Conservation (phyloP, 352 stramenopile genomes). For the Globisporangium cystogenes region DNA sequence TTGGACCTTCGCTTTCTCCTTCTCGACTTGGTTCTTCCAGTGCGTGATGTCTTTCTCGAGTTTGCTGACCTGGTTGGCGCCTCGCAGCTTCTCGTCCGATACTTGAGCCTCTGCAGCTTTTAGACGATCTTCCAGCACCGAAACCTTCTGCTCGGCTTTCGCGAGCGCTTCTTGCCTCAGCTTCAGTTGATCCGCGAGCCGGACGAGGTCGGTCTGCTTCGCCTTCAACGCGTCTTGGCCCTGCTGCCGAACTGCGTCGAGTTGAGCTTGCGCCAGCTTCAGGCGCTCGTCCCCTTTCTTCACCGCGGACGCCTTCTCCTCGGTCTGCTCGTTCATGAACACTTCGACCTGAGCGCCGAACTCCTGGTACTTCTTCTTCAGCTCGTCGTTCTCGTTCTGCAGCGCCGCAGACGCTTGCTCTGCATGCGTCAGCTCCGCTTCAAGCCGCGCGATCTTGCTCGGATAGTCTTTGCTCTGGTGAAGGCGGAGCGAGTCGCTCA, state of each 20-base stretch:
- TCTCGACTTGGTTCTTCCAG: slow-evolving; percentile 36
- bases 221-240: slow-evolving; percentile 34
- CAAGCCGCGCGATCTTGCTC: slow-evolving; percentile 36
- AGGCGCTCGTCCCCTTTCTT: slow-evolving; percentile 28
- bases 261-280: slow-evolving; percentile 27
- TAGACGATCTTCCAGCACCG: slow-evolving; percentile 31
- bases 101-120: slow-evolving; percentile 22
- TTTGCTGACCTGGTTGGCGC: slow-evolving; percentile 26
- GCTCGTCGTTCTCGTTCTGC: slow-evolving; percentile 46
- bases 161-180: slow-evolving; percentile 46
- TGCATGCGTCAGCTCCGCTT: slow-evolving; percentile 39
- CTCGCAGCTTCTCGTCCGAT: slow-evolving; percentile 35
- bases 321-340: slow-evolving; percentile 66
- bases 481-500: slow-evolving; percentile 31
- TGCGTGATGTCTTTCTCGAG: slow-evolving; percentile 56
- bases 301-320: slow-evolving; percentile 34
- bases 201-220: slow-evolving; percentile 49
- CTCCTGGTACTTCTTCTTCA: slow-evolving; percentile 65
- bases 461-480: slow-evolving; percentile 44
- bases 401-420: slow-evolving; percentile 23
- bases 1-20: slow-evolving; percentile 37
- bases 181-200: slow-evolving; percentile 46
- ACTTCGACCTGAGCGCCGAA: slow-evolving; percentile 68
- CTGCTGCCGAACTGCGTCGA: slow-evolving; percentile 29
- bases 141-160: slow-evolving; percentile 48